Evolutionary conservation across 805 yeast genomes (phyloP).

Genomic region (Soucietia sequanensis): DNA sequence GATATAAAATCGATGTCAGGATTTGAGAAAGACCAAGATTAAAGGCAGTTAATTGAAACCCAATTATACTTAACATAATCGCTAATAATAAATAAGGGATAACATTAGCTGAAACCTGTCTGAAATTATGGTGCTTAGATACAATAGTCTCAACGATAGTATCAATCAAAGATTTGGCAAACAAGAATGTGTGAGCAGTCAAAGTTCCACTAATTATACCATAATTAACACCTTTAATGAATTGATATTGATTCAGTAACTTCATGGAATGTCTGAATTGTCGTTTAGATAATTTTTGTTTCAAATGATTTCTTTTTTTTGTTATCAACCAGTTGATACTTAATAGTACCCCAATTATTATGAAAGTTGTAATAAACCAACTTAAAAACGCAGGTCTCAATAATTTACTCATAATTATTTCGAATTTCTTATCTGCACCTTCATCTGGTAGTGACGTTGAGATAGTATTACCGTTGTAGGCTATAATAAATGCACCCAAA

Average conservation of each 20-base stretch:
- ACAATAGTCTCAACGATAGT: slow-evolving; percentile 49
- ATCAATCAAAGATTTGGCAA: slow-evolving; percentile 84
- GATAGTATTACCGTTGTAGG: slow-evolving; percentile 62
- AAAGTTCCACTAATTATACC: slow-evolving; percentile 74
- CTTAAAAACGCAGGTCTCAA: slow-evolving; percentile 46
- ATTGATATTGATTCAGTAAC: slow-evolving; percentile 19
- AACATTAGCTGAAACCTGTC: slow-evolving; percentile 16
- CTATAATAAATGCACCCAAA: slow-evolving; percentile 74
- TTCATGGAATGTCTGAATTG: slow-evolving; percentile 7
- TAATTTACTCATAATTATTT: slow-evolving; percentile 36
- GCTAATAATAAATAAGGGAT: slow-evolving; percentile 45
- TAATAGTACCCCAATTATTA: slow-evolving; percentile 23
- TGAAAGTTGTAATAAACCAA: slow-evolving; percentile 52
- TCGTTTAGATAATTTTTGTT: slow-evolving; percentile 5
- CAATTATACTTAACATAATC: slow-evolving; percentile 60
- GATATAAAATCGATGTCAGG: slow-evolving; percentile 78
- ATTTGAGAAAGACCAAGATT: slow-evolving; percentile 70
- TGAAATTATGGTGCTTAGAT: slow-evolving; percentile 17
- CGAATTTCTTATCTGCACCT: slow-evolving; percentile 31
- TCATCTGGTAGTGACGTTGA: slow-evolving; percentile 9
- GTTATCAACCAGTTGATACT: slow-evolving; percentile 19
- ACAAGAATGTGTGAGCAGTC: slow-evolving; percentile 80
- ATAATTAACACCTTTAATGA: slow-evolving; percentile 56
- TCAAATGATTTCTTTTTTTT: slow-evolving; percentile 8
- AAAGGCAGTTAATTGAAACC: slow-evolving; percentile 68